Percentiles rank a stretch among this genome's conserved stretches.
Conservation (phyloP, 2,329 filamentous ascomycete species). For the Alternaria gansuensis region DNA sequence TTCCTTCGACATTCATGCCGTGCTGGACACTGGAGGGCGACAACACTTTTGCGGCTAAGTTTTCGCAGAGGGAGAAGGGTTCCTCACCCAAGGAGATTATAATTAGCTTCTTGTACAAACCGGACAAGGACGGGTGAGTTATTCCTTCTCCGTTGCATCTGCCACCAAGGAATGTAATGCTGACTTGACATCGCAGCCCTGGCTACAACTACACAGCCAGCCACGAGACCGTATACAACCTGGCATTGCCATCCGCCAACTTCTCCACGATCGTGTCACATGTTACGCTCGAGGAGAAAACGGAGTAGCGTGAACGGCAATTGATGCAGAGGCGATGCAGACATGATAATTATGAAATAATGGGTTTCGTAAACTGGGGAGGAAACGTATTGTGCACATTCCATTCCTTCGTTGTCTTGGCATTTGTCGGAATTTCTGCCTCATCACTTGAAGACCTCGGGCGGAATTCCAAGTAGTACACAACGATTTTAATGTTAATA, state of each 20-base stretch:
- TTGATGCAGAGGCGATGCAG: neutral
- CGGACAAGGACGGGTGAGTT: neutral
- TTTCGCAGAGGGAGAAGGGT: slow-evolving; percentile 14
- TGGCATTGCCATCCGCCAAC: slow-evolving; percentile 23
- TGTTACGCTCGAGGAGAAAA: too few relatives aligned
- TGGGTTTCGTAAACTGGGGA: too few relatives aligned
- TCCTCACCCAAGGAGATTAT: neutral
- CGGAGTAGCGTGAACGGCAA: neutral
- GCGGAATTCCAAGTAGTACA: too few relatives aligned
- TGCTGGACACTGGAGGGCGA: slow-evolving; percentile 32
- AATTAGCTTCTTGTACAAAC: neutral
- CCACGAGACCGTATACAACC: slow-evolving; percentile 29
- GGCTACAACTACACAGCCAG: slow-evolving; percentile 31
- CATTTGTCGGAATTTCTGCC: too few relatives aligned
- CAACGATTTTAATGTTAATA: too few relatives aligned
- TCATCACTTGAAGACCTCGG: too few relatives aligned
- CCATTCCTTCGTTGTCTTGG: too few relatives aligned
- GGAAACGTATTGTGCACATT: too few relatives aligned
- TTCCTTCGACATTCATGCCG: slow-evolving; percentile 9
- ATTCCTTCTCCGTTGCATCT: neutral
- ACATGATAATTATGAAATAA: too few relatives aligned
- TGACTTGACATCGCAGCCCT: slow-evolving; percentile 16
- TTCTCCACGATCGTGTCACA: slow-evolving; percentile 28
- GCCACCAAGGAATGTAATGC: neutral
- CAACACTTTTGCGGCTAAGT: slow-evolving; percentile 29